These are phyloP conservation scores for Ophiocytium majus DNA, from an alignment of 352 stramenopile species.

Conservation along the genomic window DNA sequence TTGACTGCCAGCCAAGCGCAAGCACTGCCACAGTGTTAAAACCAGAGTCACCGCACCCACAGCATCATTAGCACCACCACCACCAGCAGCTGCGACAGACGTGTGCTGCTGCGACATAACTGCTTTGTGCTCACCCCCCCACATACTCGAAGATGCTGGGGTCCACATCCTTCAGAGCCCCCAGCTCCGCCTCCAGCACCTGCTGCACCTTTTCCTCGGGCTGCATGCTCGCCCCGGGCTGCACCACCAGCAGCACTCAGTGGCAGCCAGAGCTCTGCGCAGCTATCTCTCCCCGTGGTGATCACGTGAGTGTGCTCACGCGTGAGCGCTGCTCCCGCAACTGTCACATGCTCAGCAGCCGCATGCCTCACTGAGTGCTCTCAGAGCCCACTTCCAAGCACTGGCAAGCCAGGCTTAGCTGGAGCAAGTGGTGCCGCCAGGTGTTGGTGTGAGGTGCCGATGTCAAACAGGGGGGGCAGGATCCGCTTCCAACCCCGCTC, in stretches of 20 bases:
- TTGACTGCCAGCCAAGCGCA: too few relatives aligned
- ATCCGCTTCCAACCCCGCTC: not conserved
- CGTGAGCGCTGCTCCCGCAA: not conserved
- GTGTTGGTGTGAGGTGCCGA: too few relatives aligned
- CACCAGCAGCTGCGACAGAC: too few relatives aligned
- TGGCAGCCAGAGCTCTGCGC: not conserved
- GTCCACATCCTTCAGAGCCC: conserved; percentile 41
- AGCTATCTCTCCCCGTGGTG: not conserved
- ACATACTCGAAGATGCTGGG: conserved; percentile 53
- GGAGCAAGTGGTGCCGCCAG: not conserved
- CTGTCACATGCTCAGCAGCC: not conserved
- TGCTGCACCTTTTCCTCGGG: conserved; percentile 25
- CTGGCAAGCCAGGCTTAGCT: not conserved
- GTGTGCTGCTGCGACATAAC: too few relatives aligned
- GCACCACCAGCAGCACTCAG: not conserved
- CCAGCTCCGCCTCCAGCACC: conserved; percentile 40
- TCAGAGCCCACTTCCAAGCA: not conserved
- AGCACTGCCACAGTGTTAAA: too few relatives aligned
- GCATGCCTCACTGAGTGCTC: not conserved
- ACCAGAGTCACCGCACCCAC: too few relatives aligned
- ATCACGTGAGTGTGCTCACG: not conserved
- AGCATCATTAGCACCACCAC: too few relatives aligned
- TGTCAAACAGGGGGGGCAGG: too few relatives aligned
- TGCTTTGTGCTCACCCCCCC: too few relatives aligned
- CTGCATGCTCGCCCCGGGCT: not conserved